Base-by-base conservation (phyloP, 2,329 filamentous ascomycete genomes). In the Leptographium procerum region DNA sequence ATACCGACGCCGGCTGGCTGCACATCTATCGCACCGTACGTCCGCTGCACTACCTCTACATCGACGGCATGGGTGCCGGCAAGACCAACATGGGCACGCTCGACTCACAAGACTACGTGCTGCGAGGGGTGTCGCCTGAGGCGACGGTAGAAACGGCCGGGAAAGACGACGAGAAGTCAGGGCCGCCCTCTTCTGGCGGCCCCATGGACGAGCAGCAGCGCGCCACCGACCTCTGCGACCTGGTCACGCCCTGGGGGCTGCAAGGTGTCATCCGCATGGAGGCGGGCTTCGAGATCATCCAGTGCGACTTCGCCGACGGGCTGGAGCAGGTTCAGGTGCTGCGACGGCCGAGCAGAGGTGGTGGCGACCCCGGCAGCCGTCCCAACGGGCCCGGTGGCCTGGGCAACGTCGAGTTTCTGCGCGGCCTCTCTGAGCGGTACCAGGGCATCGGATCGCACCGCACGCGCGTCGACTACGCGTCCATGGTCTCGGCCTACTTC, bases 1-100 rank as follows among this genome's bases (percentile, higher is more conserved):
- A 57, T 14, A 19, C 31, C 3, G 57, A 57, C 13, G 55, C 56
- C 2, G 86, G 86, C 4, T 87, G 83, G 64, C 72, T 89, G 2
- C 86, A 89, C 65, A 83, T 78, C 0, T 90, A 88, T 65, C 75
- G 75, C 14, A 78, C 84, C 3, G 78, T 72, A 0, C 76, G 79
- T 16, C 71, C 79, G 4, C 71, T 89, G 1, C 77, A 77, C 8
- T 72, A 88, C 6, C 71, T 90, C 2, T 88, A 89, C 65, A 67
- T 89, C 16, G 87, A 90, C 65, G 87, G 62, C 43, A 63, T 63
- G 62, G 58, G 62, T 52, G 62, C 60, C 26, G 52, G 59, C 48
- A 63, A 63, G 86, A 3, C 83, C 0, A 57, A 66, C 3, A 81
- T 84, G 66, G 87, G 87, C 2, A 88, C 85, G 0, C 73, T 89